Evolutionary conservation across 1,284 basidiomycete species (phyloP), one percentile per base, ranked within the genome.

Genomic region (Bjerkandera adusta): DNA sequence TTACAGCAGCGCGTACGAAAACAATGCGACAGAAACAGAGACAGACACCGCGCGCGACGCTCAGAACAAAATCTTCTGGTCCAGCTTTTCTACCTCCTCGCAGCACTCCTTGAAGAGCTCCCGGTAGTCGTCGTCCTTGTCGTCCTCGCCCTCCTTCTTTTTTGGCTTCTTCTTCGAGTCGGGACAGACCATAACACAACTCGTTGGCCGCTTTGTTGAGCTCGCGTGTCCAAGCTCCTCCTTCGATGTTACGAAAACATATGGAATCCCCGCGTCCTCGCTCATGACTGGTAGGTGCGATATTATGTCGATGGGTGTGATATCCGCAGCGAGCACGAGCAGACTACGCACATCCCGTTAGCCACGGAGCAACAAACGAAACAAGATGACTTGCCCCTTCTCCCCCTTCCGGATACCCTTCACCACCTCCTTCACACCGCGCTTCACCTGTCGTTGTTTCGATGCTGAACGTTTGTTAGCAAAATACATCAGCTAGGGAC

Each of bases 251-350:
- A 92, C 86, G 62, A 89, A 89, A 34, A 96, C 79, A 67, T 98
- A 99, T 13, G 96, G 95, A 62, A 97, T 89, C 41, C 85, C 80
- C 5, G 92, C 89, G 66, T 99, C 97, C 70, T 99, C 97, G 48
- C 92, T 89, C 60, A 99, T 75, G 25, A 98, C 75, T 12, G 97
- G 97, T 46, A 99, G 77, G 70, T 99, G 97, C 18, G 93, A 95
- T 58, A 99, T 90, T 57, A 99, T 97, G 69, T 99, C 97, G 60
- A 99, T 89, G 20, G 97, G 97, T 39, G 90, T 95, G 64, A 99
- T 99, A 69, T 99, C 97, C 34, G 89, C 95, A 4, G 97, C 97
- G 47, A 99, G 81, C 47, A 99, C 74, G 36, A 99, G 82, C 20
- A 99, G 75, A 15, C 91, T 93, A 54, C 16, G 29, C 42, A 29